phyloP scores from a whole-genome alignment of 179 eudicot genomes.

The Spinacia oleracea region DNA sequence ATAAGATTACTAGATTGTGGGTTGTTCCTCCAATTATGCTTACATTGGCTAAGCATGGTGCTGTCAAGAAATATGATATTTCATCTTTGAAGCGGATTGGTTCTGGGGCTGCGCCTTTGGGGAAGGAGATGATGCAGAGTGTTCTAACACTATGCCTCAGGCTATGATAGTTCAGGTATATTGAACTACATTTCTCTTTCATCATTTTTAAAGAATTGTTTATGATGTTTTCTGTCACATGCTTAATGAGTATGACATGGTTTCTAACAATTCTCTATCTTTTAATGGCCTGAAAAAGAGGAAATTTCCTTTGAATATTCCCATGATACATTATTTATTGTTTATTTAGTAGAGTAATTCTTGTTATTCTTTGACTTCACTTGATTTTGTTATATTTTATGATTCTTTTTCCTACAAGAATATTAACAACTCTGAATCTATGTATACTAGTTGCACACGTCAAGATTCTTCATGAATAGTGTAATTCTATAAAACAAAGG shows the following conservation, averaged over 20 bases:
- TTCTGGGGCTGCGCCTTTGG: slow-evolving; percentile 86
- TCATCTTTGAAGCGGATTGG: slow-evolving; percentile 60
- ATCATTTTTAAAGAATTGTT: not conserved
- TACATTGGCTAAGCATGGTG: slow-evolving; percentile 49
- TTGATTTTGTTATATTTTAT: too few species aligned
- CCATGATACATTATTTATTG: too few species aligned
- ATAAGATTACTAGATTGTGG: slow-evolving; percentile 52
- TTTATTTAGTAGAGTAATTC: too few species aligned
- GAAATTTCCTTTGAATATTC: too few species aligned
- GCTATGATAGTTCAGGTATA: slow-evolving; percentile 57
- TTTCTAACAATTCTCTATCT: not conserved
- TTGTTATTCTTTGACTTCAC: too few species aligned
- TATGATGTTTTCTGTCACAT: not conserved
- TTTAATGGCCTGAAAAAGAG: not conserved
- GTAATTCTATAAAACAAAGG: too few species aligned
- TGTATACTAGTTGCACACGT: too few species aligned
- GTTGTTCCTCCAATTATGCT: slow-evolving; percentile 69
- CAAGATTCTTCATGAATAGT: too few species aligned
- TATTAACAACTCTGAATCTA: not conserved
- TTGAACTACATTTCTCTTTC: not conserved
- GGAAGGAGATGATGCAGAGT: slow-evolving; percentile 67
- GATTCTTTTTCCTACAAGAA: too few species aligned
- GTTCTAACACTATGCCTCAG: slow-evolving; percentile 58
- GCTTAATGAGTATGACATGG: not conserved
- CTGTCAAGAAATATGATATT: slow-evolving; percentile 52